Evolutionary conservation across 1,139 yeast species (phyloP).

Genomic region (Meyerozyma smithsonii): DNA sequence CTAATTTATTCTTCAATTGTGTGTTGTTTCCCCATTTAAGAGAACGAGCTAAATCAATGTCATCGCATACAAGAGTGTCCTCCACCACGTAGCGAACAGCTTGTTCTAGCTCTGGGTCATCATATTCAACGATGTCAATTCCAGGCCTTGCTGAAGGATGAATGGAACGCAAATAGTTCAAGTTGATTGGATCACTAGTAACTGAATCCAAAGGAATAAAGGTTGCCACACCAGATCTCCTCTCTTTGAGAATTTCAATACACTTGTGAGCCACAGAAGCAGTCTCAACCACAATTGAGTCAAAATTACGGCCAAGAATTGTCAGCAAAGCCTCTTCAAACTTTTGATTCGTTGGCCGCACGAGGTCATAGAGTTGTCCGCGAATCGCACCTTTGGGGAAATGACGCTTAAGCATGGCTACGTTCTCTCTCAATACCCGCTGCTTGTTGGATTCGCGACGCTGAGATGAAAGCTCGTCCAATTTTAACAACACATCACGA

Average conservation of each 20-base stretch:
- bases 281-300: slow-evolving; percentile 79
- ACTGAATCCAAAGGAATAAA: slow-evolving; percentile 87
- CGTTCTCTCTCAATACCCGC: slow-evolving; percentile 64
- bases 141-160: slow-evolving; percentile 58
- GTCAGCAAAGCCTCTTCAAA: slow-evolving; percentile 78
- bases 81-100: slow-evolving; percentile 84
- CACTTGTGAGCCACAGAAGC: slow-evolving; percentile 76
- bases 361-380: slow-evolving; percentile 76
- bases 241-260: slow-evolving; percentile 77
- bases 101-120: slow-evolving; percentile 56
- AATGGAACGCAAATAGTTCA: slow-evolving; percentile 55
- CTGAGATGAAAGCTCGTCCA: slow-evolving; percentile 71
- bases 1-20: slow-evolving; percentile 55
- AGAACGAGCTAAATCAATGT: slow-evolving; percentile 59
- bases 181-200: slow-evolving; percentile 44
- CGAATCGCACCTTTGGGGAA: slow-evolving; percentile 69
- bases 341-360: slow-evolving; percentile 72
- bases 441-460: slow-evolving; percentile 75
- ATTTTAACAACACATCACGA: slow-evolving; percentile 53
- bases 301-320: slow-evolving; percentile 72
- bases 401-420: slow-evolving; percentile 58
- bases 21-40: slow-evolving; percentile 57
- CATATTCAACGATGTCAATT: slow-evolving; percentile 70
- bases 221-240: slow-evolving; percentile 79
- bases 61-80: slow-evolving; percentile 76